Evolutionary conservation across 169 alveolate species (phyloP).

Genomic region (Cyclospora cayetanensis): DNA sequence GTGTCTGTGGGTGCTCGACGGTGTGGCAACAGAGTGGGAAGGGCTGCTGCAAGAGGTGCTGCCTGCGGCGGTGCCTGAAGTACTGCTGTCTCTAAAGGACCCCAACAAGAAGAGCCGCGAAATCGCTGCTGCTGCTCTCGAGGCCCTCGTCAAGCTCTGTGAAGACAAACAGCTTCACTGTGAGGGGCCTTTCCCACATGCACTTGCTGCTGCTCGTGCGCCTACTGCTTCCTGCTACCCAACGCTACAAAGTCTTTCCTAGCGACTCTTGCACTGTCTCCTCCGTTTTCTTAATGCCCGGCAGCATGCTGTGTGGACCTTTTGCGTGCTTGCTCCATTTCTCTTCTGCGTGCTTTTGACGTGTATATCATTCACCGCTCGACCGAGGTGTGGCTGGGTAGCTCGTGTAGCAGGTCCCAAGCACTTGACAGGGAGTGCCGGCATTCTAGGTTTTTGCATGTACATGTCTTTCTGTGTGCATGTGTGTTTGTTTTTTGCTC

Average conservation of each 20-base stretch:
- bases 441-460: too few species aligned
- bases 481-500: not conserved
- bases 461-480: not conserved
- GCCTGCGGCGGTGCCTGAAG: slow-evolving; percentile 54
- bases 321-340: too few species aligned
- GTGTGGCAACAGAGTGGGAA: not conserved
- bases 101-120: slow-evolving; percentile 7
- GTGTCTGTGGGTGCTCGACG: not conserved
- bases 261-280: not conserved
- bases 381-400: too few species aligned
- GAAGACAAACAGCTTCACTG: not conserved
- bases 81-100: not conserved
- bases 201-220: not conserved
- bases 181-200: not conserved
- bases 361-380: too few species aligned
- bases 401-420: too few species aligned
- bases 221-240: not conserved
- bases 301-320: too few species aligned
- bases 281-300: too few species aligned
- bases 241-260: not conserved
- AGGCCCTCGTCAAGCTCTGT: not conserved
- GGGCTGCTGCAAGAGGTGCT: not conserved
- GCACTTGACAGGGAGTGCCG: too few species aligned
- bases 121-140: not conserved
- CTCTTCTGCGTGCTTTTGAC: too few species aligned